Evolutionary conservation across 345 rosid species (phyloP).

Genomic region (Tarenaya hassleriana): DNA sequence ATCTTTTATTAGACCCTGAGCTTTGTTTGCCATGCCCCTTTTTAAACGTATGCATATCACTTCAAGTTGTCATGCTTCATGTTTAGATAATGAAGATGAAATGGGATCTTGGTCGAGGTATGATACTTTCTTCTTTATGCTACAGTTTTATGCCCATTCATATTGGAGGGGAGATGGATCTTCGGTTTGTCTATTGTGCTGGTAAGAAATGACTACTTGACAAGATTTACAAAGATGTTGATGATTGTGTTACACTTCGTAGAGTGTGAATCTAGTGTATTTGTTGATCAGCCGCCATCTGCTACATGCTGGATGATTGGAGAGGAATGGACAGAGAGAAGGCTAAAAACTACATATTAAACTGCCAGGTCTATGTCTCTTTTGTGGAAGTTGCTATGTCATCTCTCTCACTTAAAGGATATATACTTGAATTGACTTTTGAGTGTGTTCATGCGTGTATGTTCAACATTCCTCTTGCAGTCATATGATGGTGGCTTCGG

Average conservation of each 20-base stretch:
- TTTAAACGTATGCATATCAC: background rate
- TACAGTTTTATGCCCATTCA: constrained; percentile 82
- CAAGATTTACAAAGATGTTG: background rate
- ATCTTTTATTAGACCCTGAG: no score
- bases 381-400: constrained; percentile 6
- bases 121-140: constrained; percentile 19
- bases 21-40: background rate
- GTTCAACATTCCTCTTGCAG: constrained; percentile 36
- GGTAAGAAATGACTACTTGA: constrained; percentile 44
- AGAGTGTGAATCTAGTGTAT: constrained; percentile 25
- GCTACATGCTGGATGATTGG: constrained; percentile 75
- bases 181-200: constrained; percentile 85
- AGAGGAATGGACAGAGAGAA: constrained; percentile 79
- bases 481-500: constrained; percentile 99
- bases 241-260: constrained; percentile 13
- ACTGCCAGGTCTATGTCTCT: constrained; percentile 57
- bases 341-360: constrained; percentile 66
- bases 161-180: constrained; percentile 79
- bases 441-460: constrained; percentile 27
- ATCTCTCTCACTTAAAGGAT: constrained; percentile 1
- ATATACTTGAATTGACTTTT: background rate
- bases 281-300: constrained; percentile 71
- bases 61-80: background rate
- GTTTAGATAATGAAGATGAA: background rate
- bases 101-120: constrained; percentile 2